A percentile compares a stretch with the other conserved stretches of the same genome.
These are phyloP conservation scores for Urtica urens DNA, from an alignment of 306 rosid genomes.

Conservation along the genomic window DNA sequence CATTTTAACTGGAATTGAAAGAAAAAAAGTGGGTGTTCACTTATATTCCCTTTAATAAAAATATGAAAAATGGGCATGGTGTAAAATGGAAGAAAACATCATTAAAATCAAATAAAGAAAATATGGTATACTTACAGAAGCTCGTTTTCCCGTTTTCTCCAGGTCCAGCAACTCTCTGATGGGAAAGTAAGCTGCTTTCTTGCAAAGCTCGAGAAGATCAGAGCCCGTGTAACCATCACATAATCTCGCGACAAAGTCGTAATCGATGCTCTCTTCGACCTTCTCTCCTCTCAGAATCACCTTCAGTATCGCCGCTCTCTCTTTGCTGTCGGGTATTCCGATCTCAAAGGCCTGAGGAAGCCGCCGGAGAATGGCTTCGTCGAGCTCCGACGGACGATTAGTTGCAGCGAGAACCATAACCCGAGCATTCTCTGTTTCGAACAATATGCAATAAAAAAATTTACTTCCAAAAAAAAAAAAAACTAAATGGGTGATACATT, in stretches of 20 bases:
- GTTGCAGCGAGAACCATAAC: slow-evolving; percentile 99
- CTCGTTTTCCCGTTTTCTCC: slow-evolving; percentile 59
- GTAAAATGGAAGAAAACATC: background rate
- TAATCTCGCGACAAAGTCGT: slow-evolving; percentile 40
- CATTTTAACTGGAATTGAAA: too few species aligned
- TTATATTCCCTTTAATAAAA: too few species aligned
- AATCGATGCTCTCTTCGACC: slow-evolving; percentile 50
- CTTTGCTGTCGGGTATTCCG: slow-evolving; percentile 60
- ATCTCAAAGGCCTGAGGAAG: slow-evolving; percentile 97
- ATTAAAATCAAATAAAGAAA: slow-evolving; percentile 6
- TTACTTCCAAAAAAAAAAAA: background rate
- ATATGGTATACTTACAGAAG: slow-evolving; percentile 49
- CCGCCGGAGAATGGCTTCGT: slow-evolving; percentile 98
- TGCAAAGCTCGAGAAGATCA: slow-evolving; percentile 90
- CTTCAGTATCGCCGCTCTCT: slow-evolving; percentile 77
- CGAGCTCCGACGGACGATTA: slow-evolving; percentile 97
- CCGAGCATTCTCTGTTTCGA: slow-evolving; percentile 62
- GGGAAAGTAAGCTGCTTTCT: slow-evolving; percentile 92
- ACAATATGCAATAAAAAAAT: background rate
- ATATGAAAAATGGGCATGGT: too few species aligned
- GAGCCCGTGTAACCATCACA: slow-evolving; percentile 90
- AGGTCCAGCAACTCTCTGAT: slow-evolving; percentile 67
- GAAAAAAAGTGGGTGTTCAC: too few species aligned
- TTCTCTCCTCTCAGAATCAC: slow-evolving; percentile 72
- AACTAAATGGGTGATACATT: background rate